These are phyloP conservation scores for Tremella fuciformis DNA, from an alignment of 768 basidiomycete genomes.

Conservation along the genomic window DNA sequence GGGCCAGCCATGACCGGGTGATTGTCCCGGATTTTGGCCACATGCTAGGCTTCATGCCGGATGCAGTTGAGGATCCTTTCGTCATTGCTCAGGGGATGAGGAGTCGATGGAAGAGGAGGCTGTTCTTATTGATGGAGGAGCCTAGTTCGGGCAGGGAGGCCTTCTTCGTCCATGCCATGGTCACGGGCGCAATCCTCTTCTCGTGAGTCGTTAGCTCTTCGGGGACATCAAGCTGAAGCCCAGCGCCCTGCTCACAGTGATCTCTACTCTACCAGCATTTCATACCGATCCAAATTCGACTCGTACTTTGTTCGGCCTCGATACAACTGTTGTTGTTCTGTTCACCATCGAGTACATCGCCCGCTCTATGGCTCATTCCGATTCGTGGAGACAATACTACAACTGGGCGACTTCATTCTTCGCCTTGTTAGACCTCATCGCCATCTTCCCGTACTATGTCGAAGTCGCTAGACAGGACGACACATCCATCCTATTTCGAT, in stretches of 20 bases:
- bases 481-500: slow-evolving; percentile 82
- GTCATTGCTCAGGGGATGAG: slow-evolving; percentile 37
- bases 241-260: slow-evolving; percentile 50
- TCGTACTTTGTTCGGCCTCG: slow-evolving; percentile 78
- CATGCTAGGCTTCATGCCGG: slow-evolving; percentile 47
- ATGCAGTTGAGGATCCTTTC: slow-evolving; percentile 48
- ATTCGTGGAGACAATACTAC: slow-evolving; percentile 62
- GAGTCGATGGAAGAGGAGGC: slow-evolving; percentile 61
- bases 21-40: slow-evolving; percentile 48
- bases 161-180: slow-evolving; percentile 69
- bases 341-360: slow-evolving; percentile 73
- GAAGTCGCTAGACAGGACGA: slow-evolving; percentile 80
- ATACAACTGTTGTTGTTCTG: slow-evolving; percentile 75
- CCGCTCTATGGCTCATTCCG: slow-evolving; percentile 61
- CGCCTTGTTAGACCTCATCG: slow-evolving; percentile 77
- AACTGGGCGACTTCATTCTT: slow-evolving; percentile 60
- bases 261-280: slow-evolving; percentile 52
- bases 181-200: slow-evolving; percentile 68
- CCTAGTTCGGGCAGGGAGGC: slow-evolving; percentile 74
- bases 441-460: slow-evolving; percentile 84
- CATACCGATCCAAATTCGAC: slow-evolving; percentile 58
- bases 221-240: neutral
- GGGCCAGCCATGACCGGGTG: slow-evolving; percentile 36
- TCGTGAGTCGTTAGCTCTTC: slow-evolving; percentile 31
- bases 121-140: slow-evolving; percentile 72